Evolutionary conservation across 176 grass and related monocot genomes (phyloP).

Genomic region (Pontederia paniculata): DNA sequence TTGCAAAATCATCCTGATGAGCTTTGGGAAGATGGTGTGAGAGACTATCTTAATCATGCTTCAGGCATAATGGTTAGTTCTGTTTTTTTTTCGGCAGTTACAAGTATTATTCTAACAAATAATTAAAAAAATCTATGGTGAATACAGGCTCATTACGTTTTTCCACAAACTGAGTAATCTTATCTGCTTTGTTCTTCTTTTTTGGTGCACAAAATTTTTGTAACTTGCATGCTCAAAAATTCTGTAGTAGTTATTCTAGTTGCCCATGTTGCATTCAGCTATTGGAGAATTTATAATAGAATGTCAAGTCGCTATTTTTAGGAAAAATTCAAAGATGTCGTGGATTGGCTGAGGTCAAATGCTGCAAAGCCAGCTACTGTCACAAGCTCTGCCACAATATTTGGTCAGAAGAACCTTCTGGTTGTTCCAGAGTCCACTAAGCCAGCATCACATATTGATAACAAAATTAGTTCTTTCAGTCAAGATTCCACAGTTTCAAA

Average conservation of each 20-base stretch:
- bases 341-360: slow-evolving; percentile 75
- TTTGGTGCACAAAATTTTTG: not conserved
- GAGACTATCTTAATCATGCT: slow-evolving; percentile 67
- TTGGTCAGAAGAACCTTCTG: slow-evolving; percentile 30
- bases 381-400: slow-evolving; percentile 27
- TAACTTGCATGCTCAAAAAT: not conserved
- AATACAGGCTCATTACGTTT: not conserved
- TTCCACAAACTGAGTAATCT: too few species aligned
- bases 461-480: slow-evolving; percentile 26
- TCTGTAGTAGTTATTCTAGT: not conserved
- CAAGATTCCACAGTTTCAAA: slow-evolving; percentile 6
- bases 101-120: not conserved
- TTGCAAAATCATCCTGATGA: slow-evolving; percentile 71
- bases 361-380: slow-evolving; percentile 29
- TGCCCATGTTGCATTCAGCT: slow-evolving; percentile 8
- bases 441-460: slow-evolving; percentile 17
- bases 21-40: slow-evolving; percentile 80
- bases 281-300: slow-evolving; percentile 3
- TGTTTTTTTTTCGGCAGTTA: not conserved
- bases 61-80: slow-evolving; percentile 65
- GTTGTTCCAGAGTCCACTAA: slow-evolving; percentile 25
- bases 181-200: too few species aligned
- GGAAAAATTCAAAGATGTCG: slow-evolving; percentile 98
- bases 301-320: slow-evolving; percentile 25
- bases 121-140: not conserved